Percentiles rank a stretch among this genome's conserved stretches.
Conservation (phyloP, 1,284 basidiomycete species). For the Cystobasidium pallidum region DNA sequence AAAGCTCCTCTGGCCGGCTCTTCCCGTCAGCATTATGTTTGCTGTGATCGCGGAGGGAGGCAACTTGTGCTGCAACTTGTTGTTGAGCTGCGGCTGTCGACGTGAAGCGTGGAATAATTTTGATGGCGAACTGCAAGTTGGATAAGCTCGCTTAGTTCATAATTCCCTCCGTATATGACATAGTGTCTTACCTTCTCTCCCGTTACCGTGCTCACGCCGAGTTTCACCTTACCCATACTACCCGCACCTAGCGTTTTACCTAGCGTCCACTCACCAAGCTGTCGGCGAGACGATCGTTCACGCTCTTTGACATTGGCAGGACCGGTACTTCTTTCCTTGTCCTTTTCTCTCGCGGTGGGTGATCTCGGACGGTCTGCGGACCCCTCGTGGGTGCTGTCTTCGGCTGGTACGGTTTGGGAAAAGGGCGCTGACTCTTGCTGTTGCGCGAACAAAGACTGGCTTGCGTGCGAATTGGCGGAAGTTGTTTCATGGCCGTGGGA, state of each 20-base stretch:
- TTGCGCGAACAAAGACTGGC: constrained; percentile 1
- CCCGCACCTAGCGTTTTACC: constrained; percentile 97
- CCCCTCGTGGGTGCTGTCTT: background rate
- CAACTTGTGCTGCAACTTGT: constrained; percentile 46
- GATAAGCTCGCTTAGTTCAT: background rate
- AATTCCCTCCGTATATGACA: background rate
- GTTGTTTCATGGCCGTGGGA: constrained; percentile 5
- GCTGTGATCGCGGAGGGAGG: constrained; percentile 20
- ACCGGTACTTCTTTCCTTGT: constrained; percentile 18
- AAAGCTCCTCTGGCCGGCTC: constrained; percentile 1
- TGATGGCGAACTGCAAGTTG: constrained; percentile 79
- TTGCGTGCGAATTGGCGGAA: background rate
- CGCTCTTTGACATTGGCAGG: constrained; percentile 6
- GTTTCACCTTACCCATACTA: constrained; percentile 99
- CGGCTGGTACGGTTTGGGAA: background rate
- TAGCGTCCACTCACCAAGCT: constrained; percentile 89
- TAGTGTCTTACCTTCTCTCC: constrained; percentile 78
- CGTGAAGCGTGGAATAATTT: constrained; percentile 87
- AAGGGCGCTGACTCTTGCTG: background rate
- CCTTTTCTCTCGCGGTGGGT: constrained; percentile 15
- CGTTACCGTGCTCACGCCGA: constrained; percentile 84
- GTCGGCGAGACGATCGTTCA: constrained; percentile 55
- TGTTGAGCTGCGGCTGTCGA: constrained; percentile 61
- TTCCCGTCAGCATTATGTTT: constrained; percentile 31
- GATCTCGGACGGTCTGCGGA: background rate